phyloP scores from a whole-genome alignment of 208 protist species.

The Vickermania spadyakhi region DNA sequence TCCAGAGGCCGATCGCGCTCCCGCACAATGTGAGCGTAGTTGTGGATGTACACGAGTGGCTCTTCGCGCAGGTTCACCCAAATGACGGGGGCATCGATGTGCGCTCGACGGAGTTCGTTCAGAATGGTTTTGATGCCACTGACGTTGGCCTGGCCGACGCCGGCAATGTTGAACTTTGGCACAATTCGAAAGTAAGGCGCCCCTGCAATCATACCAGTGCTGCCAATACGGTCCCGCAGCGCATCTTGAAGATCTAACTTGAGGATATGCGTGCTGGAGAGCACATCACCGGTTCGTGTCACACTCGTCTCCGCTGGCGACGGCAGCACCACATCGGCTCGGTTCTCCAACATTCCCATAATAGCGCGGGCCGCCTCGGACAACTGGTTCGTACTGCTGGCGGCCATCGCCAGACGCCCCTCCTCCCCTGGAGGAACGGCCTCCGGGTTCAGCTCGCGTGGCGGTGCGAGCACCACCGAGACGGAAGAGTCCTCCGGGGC shows the following conservation, averaged over 20 bases:
- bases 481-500: not conserved
- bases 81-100: conserved; percentile 52
- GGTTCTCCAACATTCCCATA: conserved; percentile 60
- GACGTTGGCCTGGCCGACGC: conserved; percentile 68
- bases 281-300: conserved; percentile 61
- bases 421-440: conserved; percentile 25
- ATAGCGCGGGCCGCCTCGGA: conserved; percentile 55
- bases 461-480: not conserved
- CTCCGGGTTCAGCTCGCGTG: not conserved
- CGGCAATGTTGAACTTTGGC: conserved; percentile 76
- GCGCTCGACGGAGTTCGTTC: conserved; percentile 62
- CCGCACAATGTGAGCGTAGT: conserved; percentile 76
- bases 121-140: conserved; percentile 66
- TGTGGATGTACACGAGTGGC: conserved; percentile 83
- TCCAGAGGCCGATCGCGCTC: conserved; percentile 60
- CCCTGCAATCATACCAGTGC: conserved; percentile 70
- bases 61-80: conserved; percentile 88
- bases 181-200: conserved; percentile 83
- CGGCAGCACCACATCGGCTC: conserved; percentile 49
- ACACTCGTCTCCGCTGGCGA: conserved; percentile 53
- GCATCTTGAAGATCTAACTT: conserved; percentile 72
- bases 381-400: conserved; percentile 38
- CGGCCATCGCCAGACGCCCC: conserved; percentile 43
- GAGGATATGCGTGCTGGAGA: conserved; percentile 69
- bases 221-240: conserved; percentile 36